phyloP scores from a whole-genome alignment of 208 protist genomes.

The Spongospora subterranea region DNA sequence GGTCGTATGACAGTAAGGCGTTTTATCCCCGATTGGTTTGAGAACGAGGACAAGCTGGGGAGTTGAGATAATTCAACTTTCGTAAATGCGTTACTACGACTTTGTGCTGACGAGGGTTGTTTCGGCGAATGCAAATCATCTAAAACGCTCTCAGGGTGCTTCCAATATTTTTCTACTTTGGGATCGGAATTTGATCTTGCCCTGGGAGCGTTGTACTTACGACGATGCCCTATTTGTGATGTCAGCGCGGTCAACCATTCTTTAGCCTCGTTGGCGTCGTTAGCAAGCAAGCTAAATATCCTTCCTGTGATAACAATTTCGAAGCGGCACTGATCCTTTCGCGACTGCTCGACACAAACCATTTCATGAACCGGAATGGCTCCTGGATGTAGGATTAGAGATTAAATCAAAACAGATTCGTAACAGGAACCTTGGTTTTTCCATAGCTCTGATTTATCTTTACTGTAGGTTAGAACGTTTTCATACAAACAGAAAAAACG shows the following conservation, averaged over 20 bases:
- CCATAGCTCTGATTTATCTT: neutral
- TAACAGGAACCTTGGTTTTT: slow-evolving; percentile 19
- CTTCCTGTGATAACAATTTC: neutral
- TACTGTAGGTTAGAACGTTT: slow-evolving; percentile 43
- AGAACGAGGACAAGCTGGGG: neutral
- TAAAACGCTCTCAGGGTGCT: slow-evolving; percentile 17
- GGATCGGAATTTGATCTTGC: neutral
- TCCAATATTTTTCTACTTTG: slow-evolving; percentile 8
- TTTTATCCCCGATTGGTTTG: neutral
- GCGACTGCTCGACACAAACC: neutral
- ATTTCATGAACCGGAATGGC: slow-evolving; percentile 50
- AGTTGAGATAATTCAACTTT: neutral
- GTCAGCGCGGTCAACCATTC: slow-evolving; percentile 2
- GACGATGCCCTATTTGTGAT: neutral
- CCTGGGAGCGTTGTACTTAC: neutral
- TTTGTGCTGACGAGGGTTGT: neutral
- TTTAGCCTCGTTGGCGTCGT: neutral
- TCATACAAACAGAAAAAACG: slow-evolving; percentile 46
- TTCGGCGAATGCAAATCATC: slow-evolving; percentile 31
- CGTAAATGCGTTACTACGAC: slow-evolving; percentile 18
- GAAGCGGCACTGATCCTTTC: slow-evolving; percentile 22
- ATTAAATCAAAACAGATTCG: neutral
- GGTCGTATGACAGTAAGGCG: neutral
- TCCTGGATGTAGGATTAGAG: neutral
- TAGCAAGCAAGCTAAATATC: neutral